These are phyloP conservation scores for Cercospora sp. DNA, from an alignment of 2,329 filamentous ascomycete species.

Conservation along the genomic window DNA sequence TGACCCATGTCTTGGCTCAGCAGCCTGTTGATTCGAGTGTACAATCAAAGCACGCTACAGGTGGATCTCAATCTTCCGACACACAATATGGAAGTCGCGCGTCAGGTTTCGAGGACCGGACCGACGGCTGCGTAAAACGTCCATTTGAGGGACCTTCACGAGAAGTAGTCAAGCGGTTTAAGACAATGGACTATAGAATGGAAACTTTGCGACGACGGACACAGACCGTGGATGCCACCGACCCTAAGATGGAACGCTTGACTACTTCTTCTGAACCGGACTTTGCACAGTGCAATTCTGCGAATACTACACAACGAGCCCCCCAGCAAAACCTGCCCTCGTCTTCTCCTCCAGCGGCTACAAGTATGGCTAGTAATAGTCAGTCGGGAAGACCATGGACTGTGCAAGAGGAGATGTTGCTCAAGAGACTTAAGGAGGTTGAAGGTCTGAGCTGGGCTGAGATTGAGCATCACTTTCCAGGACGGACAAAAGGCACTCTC, in stretches of 20 bases:
- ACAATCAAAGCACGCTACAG: too few species aligned
- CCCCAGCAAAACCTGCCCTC: background rate
- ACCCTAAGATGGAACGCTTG: conserved; percentile 9
- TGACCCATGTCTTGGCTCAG: background rate
- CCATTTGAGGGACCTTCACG: background rate
- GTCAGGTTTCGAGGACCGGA: background rate
- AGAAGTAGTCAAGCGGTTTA: background rate
- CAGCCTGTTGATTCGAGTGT: background rate
- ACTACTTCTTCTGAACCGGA: conserved; percentile 21
- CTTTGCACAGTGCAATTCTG: background rate
- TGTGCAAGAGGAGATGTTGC: conserved; percentile 35
- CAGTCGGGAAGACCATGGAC: background rate
- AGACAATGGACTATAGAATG: background rate
- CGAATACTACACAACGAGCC: background rate
- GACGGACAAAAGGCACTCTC: conserved; percentile 35
- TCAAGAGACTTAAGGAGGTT: conserved; percentile 47
- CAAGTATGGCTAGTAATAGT: background rate
- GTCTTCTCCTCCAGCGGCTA: background rate
- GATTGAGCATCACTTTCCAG: conserved; percentile 40
- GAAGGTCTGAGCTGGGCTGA: conserved; percentile 41
- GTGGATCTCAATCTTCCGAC: too few species aligned
- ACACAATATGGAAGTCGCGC: background rate
- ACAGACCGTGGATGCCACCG: conserved; percentile 9
- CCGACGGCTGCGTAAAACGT: background rate
- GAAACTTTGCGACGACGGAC: background rate